Base-by-base conservation (phyloP, 768 basidiomycete genomes). In the Hypsizygus marmoreus region DNA sequence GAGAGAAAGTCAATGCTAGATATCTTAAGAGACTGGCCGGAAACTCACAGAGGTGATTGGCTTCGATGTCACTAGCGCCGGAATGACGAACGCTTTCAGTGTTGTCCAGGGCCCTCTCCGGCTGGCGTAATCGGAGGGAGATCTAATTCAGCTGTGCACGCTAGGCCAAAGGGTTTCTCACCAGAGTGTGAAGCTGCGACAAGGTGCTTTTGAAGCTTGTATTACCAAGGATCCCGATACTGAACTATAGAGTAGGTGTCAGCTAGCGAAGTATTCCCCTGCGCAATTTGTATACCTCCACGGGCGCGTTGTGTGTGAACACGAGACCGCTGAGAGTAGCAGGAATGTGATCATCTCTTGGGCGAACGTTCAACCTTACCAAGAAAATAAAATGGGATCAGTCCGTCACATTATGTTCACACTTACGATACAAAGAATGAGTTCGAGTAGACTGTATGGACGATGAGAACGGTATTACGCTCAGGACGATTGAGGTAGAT, bases 381-480 rank as follows among this genome's bases (percentile, higher is more conserved):
- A 30, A 29, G 11, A 31, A 16, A 20, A 3, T 16, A 17, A 17
- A 11, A 6, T 14, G 9, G 8, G 24, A 29, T 14, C 20, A 9
- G 12, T n/a, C n/a, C 12, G 14, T 12, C 3, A 39, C 40, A 42
- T 37, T 11, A 26, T 13, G 11, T n/a, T 12, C 31, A 19, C 17
- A 38, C 33, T 33, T 40, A 57, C 53, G 56, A 44, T 16, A 49
- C 45, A 17, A 65, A 53, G 25, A 63, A 54, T 7, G 61, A 61
- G 43, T 65, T 65, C 8, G 63, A 58, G 42, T 65, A 63, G n/a
- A 65, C 63, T 65, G 23, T 8, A n/a, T 10, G 13, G n/a, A n/a
- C n/a, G n/a, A n/a, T n/a, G n/a, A n/a, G n/a, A n/a, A n/a, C 13
- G 16, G 16, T 4, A 24, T 13, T 34, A 38, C n/a, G n/a, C n/a